Conservation (phyloP, 2,329 filamentous ascomycete species). For the Ophiostoma ulmi region DNA sequence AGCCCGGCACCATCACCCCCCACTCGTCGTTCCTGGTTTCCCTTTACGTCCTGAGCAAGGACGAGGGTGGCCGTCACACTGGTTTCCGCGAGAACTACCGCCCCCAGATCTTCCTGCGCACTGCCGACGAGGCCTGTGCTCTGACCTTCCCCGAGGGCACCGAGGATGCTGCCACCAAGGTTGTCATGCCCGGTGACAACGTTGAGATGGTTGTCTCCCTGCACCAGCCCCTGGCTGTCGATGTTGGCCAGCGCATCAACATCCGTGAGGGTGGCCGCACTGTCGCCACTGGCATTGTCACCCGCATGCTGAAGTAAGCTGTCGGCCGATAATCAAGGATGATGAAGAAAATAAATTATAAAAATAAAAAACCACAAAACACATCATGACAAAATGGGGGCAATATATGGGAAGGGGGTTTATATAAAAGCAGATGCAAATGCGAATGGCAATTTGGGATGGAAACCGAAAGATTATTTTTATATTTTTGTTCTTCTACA, state of each 20-base stretch:
- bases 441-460: background rate
- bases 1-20: slow-evolving; percentile 77
- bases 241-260: slow-evolving; percentile 94
- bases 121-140: slow-evolving; percentile 72
- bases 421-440: slow-evolving; percentile 12
- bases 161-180: slow-evolving; percentile 65
- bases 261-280: slow-evolving; percentile 93
- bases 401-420: background rate
- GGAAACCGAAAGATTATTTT: background rate
- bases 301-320: slow-evolving; percentile 58
- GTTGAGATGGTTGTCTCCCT: slow-evolving; percentile 92
- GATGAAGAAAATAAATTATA: background rate
- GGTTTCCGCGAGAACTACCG: slow-evolving; percentile 96
- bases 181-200: slow-evolving; percentile 98
- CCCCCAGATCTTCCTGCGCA: slow-evolving; percentile 93
- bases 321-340: background rate
- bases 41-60: slow-evolving; percentile 95
- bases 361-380: slow-evolving; percentile 15
- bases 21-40: slow-evolving; percentile 90
- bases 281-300: slow-evolving; percentile 77
- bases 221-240: slow-evolving; percentile 78
- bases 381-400: slow-evolving; percentile 12
- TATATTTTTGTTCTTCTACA: background rate
- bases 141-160: slow-evolving; percentile 83
- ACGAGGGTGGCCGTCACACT: slow-evolving; percentile 95